Evolutionary conservation across 176 grass and related monocot species (phyloP).

Genomic region (Alloteropsis semialata): DNA sequence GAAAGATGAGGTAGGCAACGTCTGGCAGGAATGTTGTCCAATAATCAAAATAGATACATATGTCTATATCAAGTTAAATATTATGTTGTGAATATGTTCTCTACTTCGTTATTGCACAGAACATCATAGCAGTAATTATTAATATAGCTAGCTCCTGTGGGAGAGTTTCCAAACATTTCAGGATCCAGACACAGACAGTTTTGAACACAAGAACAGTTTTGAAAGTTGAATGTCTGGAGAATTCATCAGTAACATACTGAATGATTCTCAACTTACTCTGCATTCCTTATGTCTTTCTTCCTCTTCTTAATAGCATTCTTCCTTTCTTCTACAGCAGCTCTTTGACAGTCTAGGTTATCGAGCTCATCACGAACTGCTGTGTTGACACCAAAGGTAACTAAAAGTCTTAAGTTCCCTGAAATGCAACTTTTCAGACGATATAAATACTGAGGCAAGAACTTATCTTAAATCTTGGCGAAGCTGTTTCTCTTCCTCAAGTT

Average conservation of each 20-base stretch:
- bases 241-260: not conserved
- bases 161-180: not conserved
- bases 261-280: conserved; percentile 44
- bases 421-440: conserved; percentile 6
- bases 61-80: not conserved
- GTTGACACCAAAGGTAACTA: conserved; percentile 37
- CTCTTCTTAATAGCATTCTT: conserved; percentile 45
- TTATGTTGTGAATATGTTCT: not conserved
- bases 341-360: conserved; percentile 50
- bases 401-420: not conserved
- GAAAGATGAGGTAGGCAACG: not conserved
- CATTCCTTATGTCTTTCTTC: conserved; percentile 46
- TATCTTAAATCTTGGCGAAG: conserved; percentile 77
- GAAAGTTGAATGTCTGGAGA: not conserved
- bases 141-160: not conserved
- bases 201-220: not conserved
- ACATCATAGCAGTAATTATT: not conserved
- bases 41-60: not conserved
- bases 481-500: conserved; percentile 36
- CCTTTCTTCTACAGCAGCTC: conserved; percentile 45
- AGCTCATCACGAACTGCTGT: conserved; percentile 50
- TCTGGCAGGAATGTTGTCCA: not conserved
- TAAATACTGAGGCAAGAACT: conserved; percentile 33
- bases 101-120: not conserved
- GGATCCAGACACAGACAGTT: conserved; percentile 6